Base-by-base conservation (phyloP, 164 flowering plant genomes). In the Annona squamosa region DNA sequence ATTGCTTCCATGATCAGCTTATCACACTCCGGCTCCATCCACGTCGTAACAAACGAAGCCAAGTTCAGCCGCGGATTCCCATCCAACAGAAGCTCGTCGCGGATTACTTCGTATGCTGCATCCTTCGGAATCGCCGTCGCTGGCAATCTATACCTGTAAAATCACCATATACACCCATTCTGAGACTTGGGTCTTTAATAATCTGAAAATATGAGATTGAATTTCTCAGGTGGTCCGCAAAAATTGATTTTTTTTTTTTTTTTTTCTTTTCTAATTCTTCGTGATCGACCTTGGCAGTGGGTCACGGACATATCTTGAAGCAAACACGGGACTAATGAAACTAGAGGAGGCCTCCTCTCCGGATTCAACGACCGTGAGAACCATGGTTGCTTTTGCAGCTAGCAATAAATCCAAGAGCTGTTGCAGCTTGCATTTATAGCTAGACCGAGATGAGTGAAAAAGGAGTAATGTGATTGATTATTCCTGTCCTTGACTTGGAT, bases 11-110 rank as follows among this genome's bases (percentile, higher is more conserved):
- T 18, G 59, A 81, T 78, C 65, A 81, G 71, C 52, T 66, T 70
- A 64, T 81, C 79, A 19, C 81, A 81, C 69, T 81, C 83, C 0
- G 83, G 81, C 46, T 81, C 83, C 83, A 81, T 81, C 83, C 83
- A 81, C 3, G 83, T 78, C 1, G 79, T 81, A 1, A 81, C 81
- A 16, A 81, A 81, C 2, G 83, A 81, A 4, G 83, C 83, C 16
- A 81, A 47, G 18, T 81, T 81, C 5, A 81, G 77, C 71, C 83
- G 73, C 41, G 81, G 83, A 61, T 78, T 81, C 17, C 83, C 79
- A 42, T 81, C 83, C 65, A 81, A 63, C 45, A 81, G 5, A 67
- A 78, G 68, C 67, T 81, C 83, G 48, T 81, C 83, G 18, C 68
- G 69, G 37, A 81, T 81, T 44, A 78, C 68, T 75, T 81, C 77